Evolutionary conservation across 352 stramenopile genomes (phyloP), one percentile per base, ranked within the genome.

Genomic region (Blastocystis sp.): DNA sequence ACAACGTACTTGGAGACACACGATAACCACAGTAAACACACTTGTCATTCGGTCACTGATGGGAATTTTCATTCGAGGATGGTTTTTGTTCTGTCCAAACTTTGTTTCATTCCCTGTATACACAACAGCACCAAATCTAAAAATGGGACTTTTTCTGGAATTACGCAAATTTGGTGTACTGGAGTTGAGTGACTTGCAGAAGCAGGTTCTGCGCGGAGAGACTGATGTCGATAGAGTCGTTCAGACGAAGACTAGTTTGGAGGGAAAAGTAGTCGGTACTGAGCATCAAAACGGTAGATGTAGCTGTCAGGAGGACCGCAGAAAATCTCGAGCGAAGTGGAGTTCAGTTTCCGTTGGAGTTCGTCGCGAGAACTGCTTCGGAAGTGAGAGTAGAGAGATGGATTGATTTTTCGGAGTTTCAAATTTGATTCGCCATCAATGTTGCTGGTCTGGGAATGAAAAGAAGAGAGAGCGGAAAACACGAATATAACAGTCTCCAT

Each of bases 401-500:
- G 91, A 41, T 94, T 93, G 3, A 92, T 92, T 45, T 96, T 91
- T 1, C 94, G 92, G 18, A 95, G 88, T 90, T 97, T 97, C 20
- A 97, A 90, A 77, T 97, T 96, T 3, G 94, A 97, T 89, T 97
- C 94, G 3, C 94, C 94, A 89, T 97, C 94, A 0, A 97, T 90
- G 61, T 92, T 95, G 73, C 95, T 95, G 64, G 94, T 97, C 90
- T 97, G 93, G 5, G 5, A 29, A 39, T 26, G n/a, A 29, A 29
- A 37, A 11, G 11, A 9, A 68, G 11, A 15, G 34, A 26, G 66
- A 77, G 61, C 18, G 64, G 61, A 23, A 26, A 62, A 77, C 68
- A 0, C 37, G 68, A 26, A 87, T 93, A 62, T 93, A 91, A 76
- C 95, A 95, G 11, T 56, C 39, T 18, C 63, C 80, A 20, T 90